Percentiles rank a stretch among this genome's conserved stretches.
Evolutionary conservation across 2,329 filamentous ascomycete genomes (phyloP).

Genomic region (Fusarium cyanostomum): DNA sequence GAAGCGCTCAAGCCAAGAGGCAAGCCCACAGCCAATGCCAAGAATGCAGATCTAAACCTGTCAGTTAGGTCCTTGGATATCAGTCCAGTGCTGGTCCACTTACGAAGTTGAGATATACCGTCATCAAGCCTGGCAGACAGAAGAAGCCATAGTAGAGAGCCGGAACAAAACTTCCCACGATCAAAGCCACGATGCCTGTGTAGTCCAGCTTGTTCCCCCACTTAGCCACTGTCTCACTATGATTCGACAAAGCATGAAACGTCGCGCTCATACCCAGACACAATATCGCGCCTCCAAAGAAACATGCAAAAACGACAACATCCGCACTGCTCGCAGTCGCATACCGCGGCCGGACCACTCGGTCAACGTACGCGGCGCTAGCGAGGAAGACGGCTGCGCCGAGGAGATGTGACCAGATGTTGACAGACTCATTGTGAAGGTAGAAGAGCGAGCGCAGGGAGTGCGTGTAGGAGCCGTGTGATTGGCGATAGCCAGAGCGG

Average conservation of each 20-base stretch:
- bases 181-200: constrained; percentile 89
- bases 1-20: constrained; percentile 84
- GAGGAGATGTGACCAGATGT: constrained; percentile 71
- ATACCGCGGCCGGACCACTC: constrained; percentile 71
- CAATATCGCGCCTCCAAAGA: constrained; percentile 77
- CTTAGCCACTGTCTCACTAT: constrained; percentile 78
- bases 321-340: constrained; percentile 68
- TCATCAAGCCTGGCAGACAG: constrained; percentile 72
- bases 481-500: constrained; percentile 61
- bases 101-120: constrained; percentile 79
- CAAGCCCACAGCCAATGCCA: constrained; percentile 77
- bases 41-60: constrained; percentile 75
- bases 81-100: constrained; percentile 41
- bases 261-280: constrained; percentile 85
- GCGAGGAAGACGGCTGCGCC: constrained; percentile 70
- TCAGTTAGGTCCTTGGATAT: constrained; percentile 26
- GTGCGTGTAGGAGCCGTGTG: constrained; percentile 57
- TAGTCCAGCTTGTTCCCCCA: constrained; percentile 96
- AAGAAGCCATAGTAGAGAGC: constrained; percentile 88
- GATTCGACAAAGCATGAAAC: constrained; percentile 87
- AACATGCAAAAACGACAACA: constrained; percentile 78
- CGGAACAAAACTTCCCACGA: constrained; percentile 91
- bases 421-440: constrained; percentile 70
- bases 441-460: constrained; percentile 60
- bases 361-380: constrained; percentile 63